Evolutionary conservation across 768 basidiomycete genomes (phyloP), one percentile per base, ranked within the genome.

Genomic region (Tulasnella sp.): DNA sequence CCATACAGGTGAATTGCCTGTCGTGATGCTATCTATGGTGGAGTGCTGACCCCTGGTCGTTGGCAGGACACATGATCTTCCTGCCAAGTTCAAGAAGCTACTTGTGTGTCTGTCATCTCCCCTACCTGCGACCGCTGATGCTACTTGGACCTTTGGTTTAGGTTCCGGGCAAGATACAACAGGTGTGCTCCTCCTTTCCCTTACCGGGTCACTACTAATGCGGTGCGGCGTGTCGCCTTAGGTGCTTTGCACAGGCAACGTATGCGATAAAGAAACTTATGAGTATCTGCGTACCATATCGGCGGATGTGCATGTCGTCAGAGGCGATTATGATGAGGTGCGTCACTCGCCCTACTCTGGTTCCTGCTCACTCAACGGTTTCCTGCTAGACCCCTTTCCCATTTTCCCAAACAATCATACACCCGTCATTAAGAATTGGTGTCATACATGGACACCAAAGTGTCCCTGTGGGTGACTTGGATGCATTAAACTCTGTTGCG

Each of bases 291-390:
- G 89, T 62, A 91, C 88, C 12, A 86, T 99, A n/a, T 84, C 88
- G 15, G 82, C 87, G 8, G 96, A 97, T 65, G 87, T 98, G 6
- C 78, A 87, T 62, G 84, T 91, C 40, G 94, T 93, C 2, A 77
- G 82, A 63, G 96, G 96, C 3, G 96, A 98, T 68, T 96, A 89
- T 65, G 96, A 99, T 67, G 93, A 97, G 74, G 90, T 91, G 66
- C 59, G 74, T 69, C 17, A 3, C 39, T 59, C 29, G 25, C 29
- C 6, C 21, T 31, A 34, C 49, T 35, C 23, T 25, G 25, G 37
- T 11, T 21, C 27, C 27, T 8, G 49, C 29, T 52, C 37, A 43
- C 25, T 43, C 14, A 46, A 45, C 14, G 42, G 14, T 31, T 25
- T 27, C 50, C 34, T 25, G 23, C 27, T 32, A 31, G 50, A 23